phyloP scores from a whole-genome alignment of 129 eudicot species.

The Lonicera japonica region DNA sequence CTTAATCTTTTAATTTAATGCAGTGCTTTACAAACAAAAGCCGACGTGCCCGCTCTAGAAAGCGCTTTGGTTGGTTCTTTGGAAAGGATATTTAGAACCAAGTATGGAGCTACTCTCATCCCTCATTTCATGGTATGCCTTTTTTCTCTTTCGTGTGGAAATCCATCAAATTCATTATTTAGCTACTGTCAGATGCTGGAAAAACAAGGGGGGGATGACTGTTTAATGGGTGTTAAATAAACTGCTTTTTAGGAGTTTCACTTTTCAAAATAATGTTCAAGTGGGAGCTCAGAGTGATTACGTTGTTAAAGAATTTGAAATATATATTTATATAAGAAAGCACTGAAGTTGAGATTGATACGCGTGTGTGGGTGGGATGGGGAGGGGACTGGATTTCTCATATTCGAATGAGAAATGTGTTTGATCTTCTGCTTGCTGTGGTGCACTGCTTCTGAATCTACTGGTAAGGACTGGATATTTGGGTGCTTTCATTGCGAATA shows the following conservation, averaged over 20 bases:
- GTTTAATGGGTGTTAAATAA: neutral
- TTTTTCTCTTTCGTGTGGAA: neutral
- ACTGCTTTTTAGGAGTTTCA: too few relatives aligned
- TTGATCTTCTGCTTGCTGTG: neutral
- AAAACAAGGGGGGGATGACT: neutral
- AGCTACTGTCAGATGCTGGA: neutral
- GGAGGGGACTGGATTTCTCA: too few relatives aligned
- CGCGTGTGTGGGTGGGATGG: neutral
- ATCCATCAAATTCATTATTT: neutral
- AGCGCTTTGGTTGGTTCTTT: constrained; percentile 60
- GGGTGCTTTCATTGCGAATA: neutral
- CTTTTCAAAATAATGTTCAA: too few relatives aligned
- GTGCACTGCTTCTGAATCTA: neutral
- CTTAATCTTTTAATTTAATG: too few relatives aligned
- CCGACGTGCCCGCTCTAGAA: constrained; percentile 67
- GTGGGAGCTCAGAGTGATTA: too few relatives aligned
- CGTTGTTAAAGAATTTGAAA: too few relatives aligned
- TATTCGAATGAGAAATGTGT: neutral
- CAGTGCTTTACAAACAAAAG: constrained; percentile 81
- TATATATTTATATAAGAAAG: too few relatives aligned
- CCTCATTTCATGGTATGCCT: constrained; percentile 75
- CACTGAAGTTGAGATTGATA: neutral
- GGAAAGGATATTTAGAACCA: constrained; percentile 78
- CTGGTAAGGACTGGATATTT: neutral
- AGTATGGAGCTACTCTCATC: constrained; percentile 84